Evolutionary conservation across 2,329 filamentous ascomycete genomes (phyloP), one percentile per base, ranked within the genome.

Genomic region (Curvularia lunata): DNA sequence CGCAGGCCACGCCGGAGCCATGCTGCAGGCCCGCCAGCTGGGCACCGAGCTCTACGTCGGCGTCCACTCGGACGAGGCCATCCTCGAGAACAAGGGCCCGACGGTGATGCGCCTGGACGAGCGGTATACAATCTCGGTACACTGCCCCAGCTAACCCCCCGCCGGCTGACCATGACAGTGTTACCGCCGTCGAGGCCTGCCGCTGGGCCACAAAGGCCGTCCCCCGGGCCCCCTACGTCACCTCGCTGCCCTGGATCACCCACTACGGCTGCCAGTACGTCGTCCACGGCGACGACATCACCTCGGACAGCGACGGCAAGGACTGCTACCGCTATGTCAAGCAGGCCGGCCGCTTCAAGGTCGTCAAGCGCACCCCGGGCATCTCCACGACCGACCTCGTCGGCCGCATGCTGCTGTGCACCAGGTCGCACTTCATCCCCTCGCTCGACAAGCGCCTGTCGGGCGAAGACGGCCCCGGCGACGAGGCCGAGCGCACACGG

Each of bases 241-340:
- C 95, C 21, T 89, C 89, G 59, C 85, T 98, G 47, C 88, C 90
- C 48, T 99, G 93, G 91, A 96, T 99, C 72, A 89, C 89, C 55
- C 92, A 97, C 78, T 97, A 95, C 76, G 93, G 95, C 62, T 98
- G 95, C 83, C 87, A 90, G 73, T 98, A 94, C 76, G 95, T 98
- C 41, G 94, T 97, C 1, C 94, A 98, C 78, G 94, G 94, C 59
- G 95, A 98, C 77, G 94, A 98, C 78, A 96, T 98, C 73, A 98
- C 95, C 2, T 96, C 92, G 0, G 95, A 99, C 78, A 91, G 90
- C 74, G 88, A 88, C 66, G 95, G 95, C 41, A 90, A 97, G 76
- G 95, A 99, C 80, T 98, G 94, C 81, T 99, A 99, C 80, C 91
- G 95, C 59, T 98, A 94, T 73, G 95, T 99, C 71, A 99, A 99